Base-by-base conservation (phyloP, 257 asterid species). In the Penstemon barbatus region DNA sequence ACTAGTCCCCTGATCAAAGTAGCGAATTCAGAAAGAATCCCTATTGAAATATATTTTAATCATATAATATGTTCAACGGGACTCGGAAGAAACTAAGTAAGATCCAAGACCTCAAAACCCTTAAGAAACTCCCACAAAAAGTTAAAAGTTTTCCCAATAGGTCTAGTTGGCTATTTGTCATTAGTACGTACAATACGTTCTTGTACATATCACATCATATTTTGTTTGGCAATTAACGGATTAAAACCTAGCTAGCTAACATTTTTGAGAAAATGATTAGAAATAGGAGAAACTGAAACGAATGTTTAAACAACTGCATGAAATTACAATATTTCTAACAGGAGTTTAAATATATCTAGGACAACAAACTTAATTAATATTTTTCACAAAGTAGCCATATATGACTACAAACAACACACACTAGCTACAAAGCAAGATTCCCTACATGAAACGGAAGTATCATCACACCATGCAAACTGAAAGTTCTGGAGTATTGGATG, bases 391-490 rank as follows among this genome's bases (percentile, higher is more conserved):
- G 33, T 25, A 25, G 33, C 33, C 33, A 25, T 25, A 25, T 25
- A 25, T 25, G 44, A 44, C 53, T 40, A 62, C 68, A 62, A 62
- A 62, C 52, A 19, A 62, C 53, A 44, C 41, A 19, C 5, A 44
- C 40, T 44, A 25, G 67, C 54, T 43, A 49, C 55, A 45, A 63
- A 19, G 40, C 19, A 15, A 63, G 2, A 25, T 25, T 40, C 41
- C 50, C 36, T 62, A 62, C 4, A 49, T 18, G 44, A 42, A 53
- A 39, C 4, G 7, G 6, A 60, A 3, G 3, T 4, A 40, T 2
- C 2, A 25, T 25, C 39, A 45, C 54, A 15, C 42, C 68, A 45
- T 62, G 68, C 56, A 45, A 45, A 63, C 5, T 33, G 40, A 61
- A 25, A 25, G 33, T 25, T 25, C 33, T 25, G 33, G 33, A 15